Evolutionary conservation across 78 protist species (phyloP).

Genomic region (Dictyostelium capitatum): DNA sequence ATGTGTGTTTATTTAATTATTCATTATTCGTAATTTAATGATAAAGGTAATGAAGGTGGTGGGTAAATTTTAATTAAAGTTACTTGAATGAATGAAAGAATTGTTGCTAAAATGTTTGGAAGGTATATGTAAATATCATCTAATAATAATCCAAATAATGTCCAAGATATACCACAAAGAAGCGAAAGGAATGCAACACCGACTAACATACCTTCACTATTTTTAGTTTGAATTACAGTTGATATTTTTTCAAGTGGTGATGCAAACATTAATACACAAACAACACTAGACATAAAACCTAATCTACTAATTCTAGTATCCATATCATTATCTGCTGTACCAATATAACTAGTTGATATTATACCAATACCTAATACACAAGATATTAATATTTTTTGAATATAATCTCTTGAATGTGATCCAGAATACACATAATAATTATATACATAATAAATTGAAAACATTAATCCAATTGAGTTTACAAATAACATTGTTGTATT

Average conservation of each 20-base stretch:
- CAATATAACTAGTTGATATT: neutral
- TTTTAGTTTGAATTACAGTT: conserved; percentile 1
- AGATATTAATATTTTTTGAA: neutral
- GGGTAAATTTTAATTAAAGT: neutral
- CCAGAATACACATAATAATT: neutral
- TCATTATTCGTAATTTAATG: too few species aligned
- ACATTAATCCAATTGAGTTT: conserved; percentile 14
- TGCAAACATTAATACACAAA: conserved; percentile 47
- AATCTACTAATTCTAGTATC: conserved; percentile 5
- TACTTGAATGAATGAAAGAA: conserved; percentile 19
- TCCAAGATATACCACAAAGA: conserved; percentile 28
- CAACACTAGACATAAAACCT: conserved; percentile 26
- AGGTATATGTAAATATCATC: conserved; percentile 28
- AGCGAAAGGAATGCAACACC: conserved; percentile 25
- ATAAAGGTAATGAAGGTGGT: neutral
- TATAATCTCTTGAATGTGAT: neutral
- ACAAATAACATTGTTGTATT: conserved; percentile 30
- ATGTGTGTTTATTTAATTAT: too few species aligned
- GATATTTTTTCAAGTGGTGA: conserved; percentile 40
- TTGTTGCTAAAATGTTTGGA: conserved; percentile 51
- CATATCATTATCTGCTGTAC: neutral
- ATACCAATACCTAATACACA: neutral
- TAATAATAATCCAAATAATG: conserved; percentile 5
- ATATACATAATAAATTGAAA: conserved; percentile 12
- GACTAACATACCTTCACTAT: conserved; percentile 50